phyloP scores from a whole-genome alignment of 371 early-diverging fungal species.

The Thermomucor indicae-seudaticae region DNA sequence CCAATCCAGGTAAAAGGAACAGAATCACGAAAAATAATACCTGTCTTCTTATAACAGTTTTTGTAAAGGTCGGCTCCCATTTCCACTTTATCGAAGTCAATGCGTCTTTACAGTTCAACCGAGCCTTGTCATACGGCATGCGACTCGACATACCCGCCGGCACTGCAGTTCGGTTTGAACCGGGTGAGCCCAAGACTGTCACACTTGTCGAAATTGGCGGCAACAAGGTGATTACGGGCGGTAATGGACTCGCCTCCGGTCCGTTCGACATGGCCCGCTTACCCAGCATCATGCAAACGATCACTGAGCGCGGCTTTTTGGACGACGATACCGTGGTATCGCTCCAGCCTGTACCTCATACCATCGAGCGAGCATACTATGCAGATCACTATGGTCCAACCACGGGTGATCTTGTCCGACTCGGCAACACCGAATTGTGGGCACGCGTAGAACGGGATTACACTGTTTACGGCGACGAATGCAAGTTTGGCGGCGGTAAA shows the following conservation, averaged over 20 bases:
- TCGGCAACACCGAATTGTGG: constrained; percentile 83
- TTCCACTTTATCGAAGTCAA: constrained; percentile 93
- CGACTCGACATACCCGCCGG: constrained; percentile 89
- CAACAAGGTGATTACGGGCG: constrained; percentile 73
- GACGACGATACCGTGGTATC: constrained; percentile 54
- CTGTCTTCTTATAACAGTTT: too few relatives aligned
- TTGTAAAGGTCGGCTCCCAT: constrained; percentile 83
- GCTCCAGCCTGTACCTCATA: constrained; percentile 36
- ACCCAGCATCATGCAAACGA: constrained; percentile 36
- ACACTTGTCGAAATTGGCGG: constrained; percentile 84
- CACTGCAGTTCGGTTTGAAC: constrained; percentile 72
- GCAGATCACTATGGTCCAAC: constrained; percentile 92
- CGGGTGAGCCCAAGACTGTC: constrained; percentile 82
- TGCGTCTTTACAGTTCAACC: constrained; percentile 74
- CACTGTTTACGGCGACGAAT: constrained; percentile 90
- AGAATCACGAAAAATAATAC: too few relatives aligned
- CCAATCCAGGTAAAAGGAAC: constrained; percentile 88
- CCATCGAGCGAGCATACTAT: constrained; percentile 75
- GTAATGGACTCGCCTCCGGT: constrained; percentile 78
- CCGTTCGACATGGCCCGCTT: constrained; percentile 50
- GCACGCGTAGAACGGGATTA: constrained; percentile 86
- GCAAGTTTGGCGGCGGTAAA: constrained; percentile 83
- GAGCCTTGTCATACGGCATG: constrained; percentile 75
- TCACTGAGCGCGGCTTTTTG: constrained; percentile 50
- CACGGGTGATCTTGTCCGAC: constrained; percentile 79